These are phyloP conservation scores for Diaporthe amygdali DNA, from an alignment of 2,329 filamentous ascomycete genomes.

Conservation along the genomic window DNA sequence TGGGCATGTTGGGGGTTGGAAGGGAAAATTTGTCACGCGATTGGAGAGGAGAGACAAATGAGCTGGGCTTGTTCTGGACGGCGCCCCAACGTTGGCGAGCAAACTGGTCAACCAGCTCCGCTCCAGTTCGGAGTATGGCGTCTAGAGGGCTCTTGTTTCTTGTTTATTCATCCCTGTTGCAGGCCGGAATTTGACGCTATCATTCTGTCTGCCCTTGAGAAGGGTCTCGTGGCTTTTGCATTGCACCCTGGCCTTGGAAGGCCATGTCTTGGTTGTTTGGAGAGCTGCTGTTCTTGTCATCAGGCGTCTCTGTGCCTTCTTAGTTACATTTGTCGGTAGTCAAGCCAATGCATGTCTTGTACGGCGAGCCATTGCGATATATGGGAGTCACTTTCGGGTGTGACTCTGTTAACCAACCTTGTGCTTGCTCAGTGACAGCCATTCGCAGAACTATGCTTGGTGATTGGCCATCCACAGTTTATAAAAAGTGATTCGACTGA, in stretches of 20 bases:
- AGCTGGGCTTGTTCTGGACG: conserved; percentile 5
- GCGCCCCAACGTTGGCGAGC: background rate
- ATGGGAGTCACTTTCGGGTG: background rate
- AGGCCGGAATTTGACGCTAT: background rate
- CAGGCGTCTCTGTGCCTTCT: background rate
- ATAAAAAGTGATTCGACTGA: background rate
- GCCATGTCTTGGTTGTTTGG: background rate
- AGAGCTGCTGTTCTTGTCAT: background rate
- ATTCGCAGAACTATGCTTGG: background rate
- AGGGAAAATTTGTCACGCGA: background rate
- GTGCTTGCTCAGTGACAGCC: background rate
- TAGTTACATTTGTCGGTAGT: background rate
- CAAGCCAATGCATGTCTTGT: background rate
- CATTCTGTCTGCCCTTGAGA: background rate
- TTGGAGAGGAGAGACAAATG: background rate
- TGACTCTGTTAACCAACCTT: too few species aligned
- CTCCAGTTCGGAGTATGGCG: conserved; percentile 23
- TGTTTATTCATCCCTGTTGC: background rate
- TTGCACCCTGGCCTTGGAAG: background rate
- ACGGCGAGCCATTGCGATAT: background rate
- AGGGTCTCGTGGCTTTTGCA: background rate
- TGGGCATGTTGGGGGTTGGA: background rate
- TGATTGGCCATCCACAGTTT: background rate
- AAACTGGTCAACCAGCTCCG: conserved; percentile 9
- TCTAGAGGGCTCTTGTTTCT: conserved; percentile 6